Percentiles rank a stretch among this genome's conserved stretches.
Conservation (phyloP, 2,329 filamentous ascomycete species). For the Xylaria sp. region DNA sequence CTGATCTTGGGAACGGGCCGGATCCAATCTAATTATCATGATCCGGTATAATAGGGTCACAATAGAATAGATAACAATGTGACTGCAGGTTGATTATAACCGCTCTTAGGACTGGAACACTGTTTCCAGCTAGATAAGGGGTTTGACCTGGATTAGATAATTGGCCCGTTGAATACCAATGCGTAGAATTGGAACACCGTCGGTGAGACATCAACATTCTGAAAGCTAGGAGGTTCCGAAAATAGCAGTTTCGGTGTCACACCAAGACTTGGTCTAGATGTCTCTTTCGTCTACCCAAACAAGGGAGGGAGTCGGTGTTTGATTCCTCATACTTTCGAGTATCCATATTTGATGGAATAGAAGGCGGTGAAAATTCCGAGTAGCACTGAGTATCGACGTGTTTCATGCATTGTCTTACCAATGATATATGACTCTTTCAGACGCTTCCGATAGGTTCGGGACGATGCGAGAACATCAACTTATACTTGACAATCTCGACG, state of each 20-base stretch:
- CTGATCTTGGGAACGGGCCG: background rate
- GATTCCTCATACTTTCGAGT: background rate
- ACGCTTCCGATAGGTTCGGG: constrained; percentile 82
- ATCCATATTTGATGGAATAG: background rate
- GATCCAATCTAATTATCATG: background rate
- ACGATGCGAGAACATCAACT: constrained; percentile 83
- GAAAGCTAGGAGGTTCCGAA: background rate
- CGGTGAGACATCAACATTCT: background rate
- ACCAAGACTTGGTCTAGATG: background rate
- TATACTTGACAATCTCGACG: constrained; percentile 87
- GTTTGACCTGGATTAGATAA: constrained; percentile 2
- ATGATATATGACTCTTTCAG: constrained; percentile 37
- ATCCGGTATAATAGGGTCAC: background rate
- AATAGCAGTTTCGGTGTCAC: background rate
- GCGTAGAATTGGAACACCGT: background rate
- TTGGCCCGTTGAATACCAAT: background rate
- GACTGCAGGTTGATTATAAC: background rate
- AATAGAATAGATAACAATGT: background rate
- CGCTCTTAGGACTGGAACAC: background rate
- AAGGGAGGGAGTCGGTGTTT: background rate
- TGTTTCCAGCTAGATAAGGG: background rate
- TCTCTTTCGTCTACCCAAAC: background rate
- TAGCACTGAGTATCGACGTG: background rate
- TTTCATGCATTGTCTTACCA: background rate
- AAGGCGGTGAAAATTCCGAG: background rate